These are phyloP conservation scores for Mycena galopus DNA, from an alignment of 768 basidiomycete genomes.

Conservation along the genomic window DNA sequence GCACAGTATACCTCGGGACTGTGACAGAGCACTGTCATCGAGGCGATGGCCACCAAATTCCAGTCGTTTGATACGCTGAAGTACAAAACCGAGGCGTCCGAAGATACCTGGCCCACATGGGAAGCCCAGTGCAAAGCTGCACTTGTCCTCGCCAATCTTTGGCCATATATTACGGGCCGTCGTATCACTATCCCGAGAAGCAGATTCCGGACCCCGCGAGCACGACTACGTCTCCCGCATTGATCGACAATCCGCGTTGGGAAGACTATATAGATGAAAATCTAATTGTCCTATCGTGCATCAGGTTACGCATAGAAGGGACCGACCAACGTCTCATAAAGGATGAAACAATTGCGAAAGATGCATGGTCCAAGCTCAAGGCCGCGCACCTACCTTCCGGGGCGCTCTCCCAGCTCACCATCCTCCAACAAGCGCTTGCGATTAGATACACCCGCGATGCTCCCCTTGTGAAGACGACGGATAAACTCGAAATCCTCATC, in stretches of 20 bases:
- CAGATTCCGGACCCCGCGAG: too few species aligned
- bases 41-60: neutral
- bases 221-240: too few species aligned
- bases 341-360: neutral
- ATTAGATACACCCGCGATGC: neutral
- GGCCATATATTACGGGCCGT: too few species aligned
- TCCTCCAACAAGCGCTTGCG: constrained; percentile 10
- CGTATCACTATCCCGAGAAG: too few species aligned
- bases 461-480: neutral
- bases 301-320: neutral
- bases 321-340: constrained; percentile 10
- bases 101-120: neutral
- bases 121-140: neutral
- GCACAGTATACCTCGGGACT: too few species aligned
- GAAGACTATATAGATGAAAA: too few species aligned
- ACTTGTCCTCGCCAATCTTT: neutral
- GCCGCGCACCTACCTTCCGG: constrained; percentile 8
- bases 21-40: too few species aligned
- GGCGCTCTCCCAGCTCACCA: constrained; percentile 10
- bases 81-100: neutral
- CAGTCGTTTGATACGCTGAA: neutral
- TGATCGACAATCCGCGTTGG: too few species aligned
- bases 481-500: neutral
- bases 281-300: neutral
- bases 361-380: neutral